Evolutionary conservation across 495 filamentous ascomycete genomes (phyloP), one percentile per base, ranked within the genome.

Genomic region (Sordaria brevicollis): DNA sequence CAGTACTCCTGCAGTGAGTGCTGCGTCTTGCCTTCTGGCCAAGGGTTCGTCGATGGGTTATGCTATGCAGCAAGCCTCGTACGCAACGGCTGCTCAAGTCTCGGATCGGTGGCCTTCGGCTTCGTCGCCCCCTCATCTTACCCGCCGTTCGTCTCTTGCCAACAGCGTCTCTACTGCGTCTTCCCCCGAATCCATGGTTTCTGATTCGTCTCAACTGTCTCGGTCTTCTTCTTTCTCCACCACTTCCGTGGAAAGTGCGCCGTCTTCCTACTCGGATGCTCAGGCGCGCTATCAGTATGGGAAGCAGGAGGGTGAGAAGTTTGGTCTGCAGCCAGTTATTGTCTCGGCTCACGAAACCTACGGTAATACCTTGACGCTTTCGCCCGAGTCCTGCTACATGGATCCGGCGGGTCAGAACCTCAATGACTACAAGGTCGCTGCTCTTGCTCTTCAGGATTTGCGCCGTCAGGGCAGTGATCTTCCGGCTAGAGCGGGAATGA

Each of bases 1-100:
- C 75, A 87, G 83, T 82, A 96, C 94, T 91, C 94, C 94, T 92
- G 93, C 94, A 82, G 94, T 85, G 91, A 90, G 91, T 90, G 84
- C 86, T 80, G 83, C 82, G 76, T 77, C 83, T 79, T 78, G 83
- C 83, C 74, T 88, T 81, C 81, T 85, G 65, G 76, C 77, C 25
- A 81, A 79, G 70, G 73, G 76, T 70, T 85, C 88, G 5, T 91
- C 92, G 19, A 94, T 96, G 87, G 83, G 89, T 73, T 83, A 88
- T 67, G 93, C 92, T 37, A 92, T 97, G 90, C 87, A 89, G 3
- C 90, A 93, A 75, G 89, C 85, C 33, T 88, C 92, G 69, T 89
- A 83, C 74, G 77, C 84, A 67, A 86, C 84, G 68, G 83, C 89
- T 75, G 84, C 89, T 31, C 83, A 86, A 71, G 71, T 72, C n/a